These are phyloP conservation scores for Metarhizium humberi DNA, from an alignment of 2,329 filamentous ascomycete species.

Conservation along the genomic window DNA sequence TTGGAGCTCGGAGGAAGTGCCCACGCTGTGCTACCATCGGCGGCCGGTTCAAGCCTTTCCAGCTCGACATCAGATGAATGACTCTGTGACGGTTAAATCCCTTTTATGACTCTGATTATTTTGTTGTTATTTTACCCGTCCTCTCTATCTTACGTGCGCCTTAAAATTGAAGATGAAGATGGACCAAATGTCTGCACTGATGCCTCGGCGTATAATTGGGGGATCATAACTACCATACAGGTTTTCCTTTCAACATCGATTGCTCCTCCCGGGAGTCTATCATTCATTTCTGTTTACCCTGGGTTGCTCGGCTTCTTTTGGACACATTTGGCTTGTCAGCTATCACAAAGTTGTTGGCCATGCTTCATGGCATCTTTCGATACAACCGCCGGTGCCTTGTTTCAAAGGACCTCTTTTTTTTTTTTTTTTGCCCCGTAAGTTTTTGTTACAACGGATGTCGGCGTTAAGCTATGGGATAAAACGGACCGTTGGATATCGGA, in stretches of 20 bases:
- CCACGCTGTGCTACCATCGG: conserved; percentile 72
- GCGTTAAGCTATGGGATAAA: conserved; percentile 5
- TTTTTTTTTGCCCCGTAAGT: neutral
- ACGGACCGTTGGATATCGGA: conserved; percentile 1
- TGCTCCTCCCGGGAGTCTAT: neutral
- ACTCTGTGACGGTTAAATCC: conserved; percentile 5
- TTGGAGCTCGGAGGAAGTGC: conserved; percentile 67
- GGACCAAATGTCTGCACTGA: neutral
- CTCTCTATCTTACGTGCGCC: neutral
- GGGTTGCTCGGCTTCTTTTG: neutral
- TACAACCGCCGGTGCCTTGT: neutral
- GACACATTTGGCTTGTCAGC: neutral
- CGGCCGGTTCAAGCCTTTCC: conserved; percentile 74
- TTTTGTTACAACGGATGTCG: neutral
- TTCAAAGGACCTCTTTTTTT: neutral
- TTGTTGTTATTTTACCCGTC: no score
- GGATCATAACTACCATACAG: neutral
- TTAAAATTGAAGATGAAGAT: neutral
- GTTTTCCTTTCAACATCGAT: neutral
- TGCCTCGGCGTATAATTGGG: neutral
- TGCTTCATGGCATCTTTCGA: neutral
- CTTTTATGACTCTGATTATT: neutral
- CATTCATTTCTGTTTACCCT: neutral
- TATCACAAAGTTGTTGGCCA: neutral
- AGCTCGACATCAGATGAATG: conserved; percentile 54